Base-by-base conservation (phyloP, 1,284 basidiomycete genomes). In the Dichomitus squalens region DNA sequence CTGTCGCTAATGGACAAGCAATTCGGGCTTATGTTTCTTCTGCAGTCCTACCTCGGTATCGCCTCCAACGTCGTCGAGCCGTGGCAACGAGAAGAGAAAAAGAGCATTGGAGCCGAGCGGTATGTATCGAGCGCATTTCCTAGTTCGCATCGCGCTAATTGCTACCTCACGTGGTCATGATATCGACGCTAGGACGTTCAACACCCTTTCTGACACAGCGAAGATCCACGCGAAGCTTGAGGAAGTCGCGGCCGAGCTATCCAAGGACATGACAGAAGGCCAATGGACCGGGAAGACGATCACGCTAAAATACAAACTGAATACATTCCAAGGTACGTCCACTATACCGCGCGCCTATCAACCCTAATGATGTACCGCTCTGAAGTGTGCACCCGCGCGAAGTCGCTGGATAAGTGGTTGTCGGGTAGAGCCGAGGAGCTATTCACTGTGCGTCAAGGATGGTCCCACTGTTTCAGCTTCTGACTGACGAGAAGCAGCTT, bases 101-200 rank as follows among this genome's bases (percentile, higher is more conserved):
- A 95, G 75, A 94, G 92, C 60, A 92, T 97, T 35, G 95, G 95
- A 1, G 85, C 90, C 18, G 95, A 98, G 75, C 79, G 90, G 91
- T 93, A 65, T 49, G 40, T 23, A 20, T 41, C 18, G 11, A 9
- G 8, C 14, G 25, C 4, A 25, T 11, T 50, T 29, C 5, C 4
- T 29, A 29, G 55, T 41, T 50, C 5, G 36, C 11, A 12, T 16
- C 9, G 6, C 31, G 23, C 9, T 12, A 23, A 20, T 16, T 2
- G 5, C 20, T 36, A 20, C 1, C 36, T n/a, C n/a, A n/a, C n/a
- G n/a, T n/a, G n/a, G n/a, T n/a, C n/a, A n/a, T n/a, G n/a, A n/a
- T n/a, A n/a, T n/a, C n/a, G n/a, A n/a, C n/a, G n/a, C n/a, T n/a
- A 94, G 92, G 55, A 95, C 93, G 2, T 95, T 95, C 69, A 76